phyloP scores from a whole-genome alignment of 1,139 yeast species.

The Blastobotrys persicus region DNA sequence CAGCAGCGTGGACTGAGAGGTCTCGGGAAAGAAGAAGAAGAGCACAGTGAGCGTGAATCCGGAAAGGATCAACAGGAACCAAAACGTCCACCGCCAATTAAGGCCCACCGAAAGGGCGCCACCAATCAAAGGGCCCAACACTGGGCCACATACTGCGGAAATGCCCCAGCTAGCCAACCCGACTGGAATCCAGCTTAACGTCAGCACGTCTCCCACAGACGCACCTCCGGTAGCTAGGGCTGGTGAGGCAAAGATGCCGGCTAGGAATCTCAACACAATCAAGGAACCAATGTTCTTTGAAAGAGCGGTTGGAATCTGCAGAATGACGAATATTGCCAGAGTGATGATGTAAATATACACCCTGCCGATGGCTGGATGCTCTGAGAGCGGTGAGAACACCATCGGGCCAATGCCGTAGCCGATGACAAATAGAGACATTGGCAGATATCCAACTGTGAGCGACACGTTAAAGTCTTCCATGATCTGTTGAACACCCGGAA shows the following conservation, averaged over 20 bases:
- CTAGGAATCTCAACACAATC: conserved; percentile 67
- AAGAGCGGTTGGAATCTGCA: conserved; percentile 49
- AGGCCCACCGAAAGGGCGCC: conserved; percentile 68
- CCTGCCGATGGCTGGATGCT: conserved; percentile 47
- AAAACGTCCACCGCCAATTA: conserved; percentile 76
- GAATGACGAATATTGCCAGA: conserved; percentile 52
- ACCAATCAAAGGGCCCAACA: conserved; percentile 77
- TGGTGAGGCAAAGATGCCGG: conserved; percentile 79
- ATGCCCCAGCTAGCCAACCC: conserved; percentile 74
- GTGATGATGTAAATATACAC: conserved; percentile 37
- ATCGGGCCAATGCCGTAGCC: conserved; percentile 58
- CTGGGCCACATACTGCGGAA: conserved; percentile 81
- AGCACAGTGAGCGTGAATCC: conserved; percentile 43
- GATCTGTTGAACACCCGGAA: conserved; percentile 52
- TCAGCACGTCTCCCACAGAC: conserved; percentile 67
- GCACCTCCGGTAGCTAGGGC: conserved; percentile 87
- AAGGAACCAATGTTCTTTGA: conserved; percentile 45
- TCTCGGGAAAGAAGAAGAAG: conserved; percentile 44
- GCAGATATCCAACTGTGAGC: conserved; percentile 47
- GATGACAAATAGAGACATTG: conserved; percentile 53
- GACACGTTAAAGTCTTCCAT: conserved; percentile 45
- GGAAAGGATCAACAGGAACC: conserved; percentile 72
- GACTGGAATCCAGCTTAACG: conserved; percentile 61
- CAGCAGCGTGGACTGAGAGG: conserved; percentile 47
- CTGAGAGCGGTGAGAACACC: conserved; percentile 54